Conservation (phyloP, 805 yeast species). For the Pichia ethanolica region DNA sequence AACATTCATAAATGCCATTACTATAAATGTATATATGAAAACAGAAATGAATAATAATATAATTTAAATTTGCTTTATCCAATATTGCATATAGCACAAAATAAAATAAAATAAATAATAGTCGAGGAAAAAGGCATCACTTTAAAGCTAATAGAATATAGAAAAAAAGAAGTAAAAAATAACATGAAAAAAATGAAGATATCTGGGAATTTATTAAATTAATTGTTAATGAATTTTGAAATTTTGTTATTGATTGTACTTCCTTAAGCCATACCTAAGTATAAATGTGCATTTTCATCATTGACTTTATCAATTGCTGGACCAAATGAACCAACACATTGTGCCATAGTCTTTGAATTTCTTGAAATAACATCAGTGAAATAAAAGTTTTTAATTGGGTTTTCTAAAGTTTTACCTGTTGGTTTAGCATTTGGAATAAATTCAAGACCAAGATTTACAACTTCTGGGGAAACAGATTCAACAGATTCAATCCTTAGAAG, state of each 20-base stretch:
- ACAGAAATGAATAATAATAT: constrained; percentile 11
- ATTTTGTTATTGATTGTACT: background rate
- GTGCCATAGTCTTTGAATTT: constrained; percentile 86
- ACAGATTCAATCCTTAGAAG: constrained; percentile 66
- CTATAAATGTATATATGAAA: constrained; percentile 1
- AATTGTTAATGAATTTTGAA: background rate
- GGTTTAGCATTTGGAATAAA: constrained; percentile 31
- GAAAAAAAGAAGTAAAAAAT: too few relatives aligned
- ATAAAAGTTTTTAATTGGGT: constrained; percentile 77
- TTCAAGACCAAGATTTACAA: constrained; percentile 51
- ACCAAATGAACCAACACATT: constrained; percentile 68
- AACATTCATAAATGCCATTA: constrained; percentile 4
- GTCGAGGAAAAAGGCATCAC: background rate
- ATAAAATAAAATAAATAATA: background rate
- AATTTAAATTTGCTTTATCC: constrained; percentile 1
- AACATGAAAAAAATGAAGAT: background rate
- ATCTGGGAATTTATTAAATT: background rate
- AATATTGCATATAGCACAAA: background rate
- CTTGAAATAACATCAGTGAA: constrained; percentile 84
- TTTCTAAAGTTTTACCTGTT: constrained; percentile 41
- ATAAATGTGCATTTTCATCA: constrained; percentile 36
- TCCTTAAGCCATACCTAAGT: constrained; percentile 25
- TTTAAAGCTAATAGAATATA: background rate
- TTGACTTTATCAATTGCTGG: constrained; percentile 52
- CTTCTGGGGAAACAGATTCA: constrained; percentile 56